Conservation (phyloP, 1,139 yeast genomes). For the Pichia terricola region DNA sequence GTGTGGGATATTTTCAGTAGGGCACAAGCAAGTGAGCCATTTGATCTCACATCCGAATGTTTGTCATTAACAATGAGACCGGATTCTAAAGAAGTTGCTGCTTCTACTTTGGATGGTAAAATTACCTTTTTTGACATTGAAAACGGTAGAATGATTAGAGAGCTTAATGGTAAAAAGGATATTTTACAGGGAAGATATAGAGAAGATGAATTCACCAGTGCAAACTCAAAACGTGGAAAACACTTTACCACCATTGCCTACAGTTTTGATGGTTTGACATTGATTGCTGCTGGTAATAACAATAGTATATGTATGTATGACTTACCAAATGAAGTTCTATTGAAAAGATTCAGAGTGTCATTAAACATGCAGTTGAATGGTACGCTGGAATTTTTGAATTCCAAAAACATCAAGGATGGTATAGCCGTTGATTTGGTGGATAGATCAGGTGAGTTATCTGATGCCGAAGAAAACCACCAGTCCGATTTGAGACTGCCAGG, state of each 20-base stretch:
- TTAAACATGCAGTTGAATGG: constrained; percentile 89
- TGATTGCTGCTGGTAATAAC: constrained; percentile 90
- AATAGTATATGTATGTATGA: constrained; percentile 89
- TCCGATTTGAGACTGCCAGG: constrained; percentile 78
- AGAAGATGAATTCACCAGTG: constrained; percentile 73
- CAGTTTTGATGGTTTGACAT: constrained; percentile 80
- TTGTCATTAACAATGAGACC: constrained; percentile 79
- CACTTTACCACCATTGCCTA: constrained; percentile 74
- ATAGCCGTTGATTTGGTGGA: constrained; percentile 82
- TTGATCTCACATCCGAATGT: constrained; percentile 80
- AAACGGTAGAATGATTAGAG: constrained; percentile 69
- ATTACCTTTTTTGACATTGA: constrained; percentile 76
- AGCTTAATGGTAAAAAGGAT: constrained; percentile 81
- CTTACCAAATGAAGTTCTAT: constrained; percentile 73
- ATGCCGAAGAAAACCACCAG: constrained; percentile 59
- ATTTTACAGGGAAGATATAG: constrained; percentile 79
- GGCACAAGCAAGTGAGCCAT: constrained; percentile 81
- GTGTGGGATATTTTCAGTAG: constrained; percentile 90
- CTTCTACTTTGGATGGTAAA: constrained; percentile 84
- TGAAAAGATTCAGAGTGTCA: constrained; percentile 76
- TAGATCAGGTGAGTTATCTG: constrained; percentile 77
- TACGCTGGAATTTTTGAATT: constrained; percentile 69
- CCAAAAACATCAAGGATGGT: constrained; percentile 76
- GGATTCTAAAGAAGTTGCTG: constrained; percentile 84
- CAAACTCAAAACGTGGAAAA: constrained; percentile 76